These are phyloP conservation scores for Chalaropsis thielavioides DNA, from an alignment of 2,329 filamentous ascomycete genomes.

Conservation along the genomic window DNA sequence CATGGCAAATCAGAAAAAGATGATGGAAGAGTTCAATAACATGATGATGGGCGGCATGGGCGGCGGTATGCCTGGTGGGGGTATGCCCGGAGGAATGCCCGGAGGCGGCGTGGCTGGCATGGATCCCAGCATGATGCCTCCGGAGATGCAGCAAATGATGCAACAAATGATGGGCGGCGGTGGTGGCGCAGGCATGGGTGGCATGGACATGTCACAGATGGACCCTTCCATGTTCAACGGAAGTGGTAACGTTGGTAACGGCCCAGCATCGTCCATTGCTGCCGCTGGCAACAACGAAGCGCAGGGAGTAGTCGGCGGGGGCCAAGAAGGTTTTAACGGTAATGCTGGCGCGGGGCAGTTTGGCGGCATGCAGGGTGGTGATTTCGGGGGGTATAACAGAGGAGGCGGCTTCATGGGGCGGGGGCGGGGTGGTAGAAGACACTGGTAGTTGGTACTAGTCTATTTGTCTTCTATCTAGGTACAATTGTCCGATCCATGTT, in stretches of 20 bases:
- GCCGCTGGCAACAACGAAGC: slow-evolving; percentile 32
- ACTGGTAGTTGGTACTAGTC: slow-evolving; percentile 9
- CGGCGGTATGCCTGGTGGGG: slow-evolving; percentile 26
- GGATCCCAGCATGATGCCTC: slow-evolving; percentile 41
- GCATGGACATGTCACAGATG: slow-evolving; percentile 53
- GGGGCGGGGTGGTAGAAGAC: slow-evolving; percentile 16
- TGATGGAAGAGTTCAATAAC: slow-evolving; percentile 53
- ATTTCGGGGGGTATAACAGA: slow-evolving; percentile 14
- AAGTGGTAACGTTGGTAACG: neutral
- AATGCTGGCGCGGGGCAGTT: slow-evolving; percentile 9
- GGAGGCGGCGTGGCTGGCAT: slow-evolving; percentile 33
- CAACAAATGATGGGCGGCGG: slow-evolving; percentile 48
- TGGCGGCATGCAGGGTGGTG: slow-evolving; percentile 10
- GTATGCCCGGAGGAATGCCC: slow-evolving; percentile 27
- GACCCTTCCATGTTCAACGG: slow-evolving; percentile 38
- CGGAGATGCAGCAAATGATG: slow-evolving; percentile 56
- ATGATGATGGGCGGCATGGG: slow-evolving; percentile 48
- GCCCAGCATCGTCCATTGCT: neutral
- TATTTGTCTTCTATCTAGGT: too few species aligned
- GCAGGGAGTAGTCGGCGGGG: slow-evolving; percentile 21
- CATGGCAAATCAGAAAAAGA: slow-evolving; percentile 59
- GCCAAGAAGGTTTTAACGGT: slow-evolving; percentile 21
- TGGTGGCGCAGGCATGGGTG: slow-evolving; percentile 24
- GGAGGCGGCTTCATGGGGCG: slow-evolving; percentile 14
- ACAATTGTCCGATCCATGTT: neutral